phyloP scores from a whole-genome alignment of 2,329 filamentous ascomycete genomes.

The Fusarium austroafricanum region DNA sequence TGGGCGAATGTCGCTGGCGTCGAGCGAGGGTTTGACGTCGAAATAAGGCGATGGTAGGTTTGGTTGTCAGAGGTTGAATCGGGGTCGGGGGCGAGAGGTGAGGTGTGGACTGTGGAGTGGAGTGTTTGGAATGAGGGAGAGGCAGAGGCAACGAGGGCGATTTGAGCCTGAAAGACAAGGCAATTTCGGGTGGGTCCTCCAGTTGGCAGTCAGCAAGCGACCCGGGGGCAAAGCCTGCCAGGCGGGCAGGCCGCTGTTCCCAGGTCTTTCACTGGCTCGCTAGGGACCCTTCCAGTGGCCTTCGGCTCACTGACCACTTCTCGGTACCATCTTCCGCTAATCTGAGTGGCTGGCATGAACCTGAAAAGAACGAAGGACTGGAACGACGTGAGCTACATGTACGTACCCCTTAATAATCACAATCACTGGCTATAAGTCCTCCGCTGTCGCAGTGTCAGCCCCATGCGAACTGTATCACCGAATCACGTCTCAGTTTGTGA shows the following conservation, averaged over 20 bases:
- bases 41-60: slow-evolving; percentile 39
- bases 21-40: slow-evolving; percentile 44
- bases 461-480: slow-evolving; percentile 14
- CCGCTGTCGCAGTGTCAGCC: slow-evolving; percentile 17
- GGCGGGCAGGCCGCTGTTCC: slow-evolving; percentile 23
- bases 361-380: slow-evolving; percentile 23
- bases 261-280: slow-evolving; percentile 17
- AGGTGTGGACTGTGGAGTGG: slow-evolving; percentile 40
- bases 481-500: slow-evolving; percentile 20
- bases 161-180: slow-evolving; percentile 51
- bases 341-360: slow-evolving; percentile 32
- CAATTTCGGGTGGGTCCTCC: slow-evolving; percentile 33
- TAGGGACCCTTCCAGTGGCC: slow-evolving; percentile 5
- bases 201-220: slow-evolving; percentile 20
- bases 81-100: slow-evolving; percentile 46
- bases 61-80: slow-evolving; percentile 47
- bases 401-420: slow-evolving; percentile 13
- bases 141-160: slow-evolving; percentile 28
- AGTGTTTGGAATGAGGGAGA: slow-evolving; percentile 48
- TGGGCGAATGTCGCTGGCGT: slow-evolving; percentile 42
- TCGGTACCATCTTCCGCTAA: slow-evolving; percentile 28
- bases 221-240: slow-evolving; percentile 26
- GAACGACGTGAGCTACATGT: slow-evolving; percentile 14
- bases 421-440: neutral
- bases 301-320: slow-evolving; percentile 34